A percentile compares a stretch with the other conserved stretches of the same genome.
Conservation (phyloP, 345 rosid species). For the Salix exigua region DNA sequence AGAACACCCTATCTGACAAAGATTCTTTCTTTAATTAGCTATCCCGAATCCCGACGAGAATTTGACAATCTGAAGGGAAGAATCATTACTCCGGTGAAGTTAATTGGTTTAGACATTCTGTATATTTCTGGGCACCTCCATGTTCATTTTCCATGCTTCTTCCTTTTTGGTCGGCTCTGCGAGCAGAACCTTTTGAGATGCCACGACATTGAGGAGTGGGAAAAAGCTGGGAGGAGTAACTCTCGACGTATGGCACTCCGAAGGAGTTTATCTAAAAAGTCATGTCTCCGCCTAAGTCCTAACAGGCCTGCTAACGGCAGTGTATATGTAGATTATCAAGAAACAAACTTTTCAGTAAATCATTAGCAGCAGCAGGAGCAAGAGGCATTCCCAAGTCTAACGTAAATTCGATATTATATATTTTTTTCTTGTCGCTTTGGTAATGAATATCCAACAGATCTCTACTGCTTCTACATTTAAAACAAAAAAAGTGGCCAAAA, state of each 20-base stretch:
- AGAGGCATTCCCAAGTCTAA: conserved; percentile 24
- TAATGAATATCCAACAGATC: conserved; percentile 24
- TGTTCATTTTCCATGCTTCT: background rate
- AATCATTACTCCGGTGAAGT: background rate
- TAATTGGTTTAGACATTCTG: conserved; percentile 5
- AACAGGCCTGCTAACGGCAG: conserved; percentile 15
- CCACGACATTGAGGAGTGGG: background rate
- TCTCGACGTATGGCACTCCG: background rate
- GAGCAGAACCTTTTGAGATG: background rate
- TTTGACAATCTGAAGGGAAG: background rate
- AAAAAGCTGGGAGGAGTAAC: background rate
- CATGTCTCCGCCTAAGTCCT: conserved; percentile 20
- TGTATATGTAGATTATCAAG: conserved; percentile 23
- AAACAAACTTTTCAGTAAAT: conserved; percentile 38
- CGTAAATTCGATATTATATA: conserved; percentile 19
- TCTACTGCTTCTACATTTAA: conserved; percentile 26
- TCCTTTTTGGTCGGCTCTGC: background rate
- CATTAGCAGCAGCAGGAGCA: conserved; percentile 32
- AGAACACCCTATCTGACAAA: background rate
- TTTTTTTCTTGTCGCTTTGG: conserved; percentile 25
- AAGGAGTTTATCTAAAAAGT: conserved; percentile 12
- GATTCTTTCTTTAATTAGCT: background rate
- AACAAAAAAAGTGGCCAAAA: conserved; percentile 22
- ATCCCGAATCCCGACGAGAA: background rate
- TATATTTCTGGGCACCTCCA: background rate